Evolutionary conservation across 257 asterid genomes (phyloP), one percentile per base, ranked within the genome.

Genomic region (Salvia miltiorrhiza): DNA sequence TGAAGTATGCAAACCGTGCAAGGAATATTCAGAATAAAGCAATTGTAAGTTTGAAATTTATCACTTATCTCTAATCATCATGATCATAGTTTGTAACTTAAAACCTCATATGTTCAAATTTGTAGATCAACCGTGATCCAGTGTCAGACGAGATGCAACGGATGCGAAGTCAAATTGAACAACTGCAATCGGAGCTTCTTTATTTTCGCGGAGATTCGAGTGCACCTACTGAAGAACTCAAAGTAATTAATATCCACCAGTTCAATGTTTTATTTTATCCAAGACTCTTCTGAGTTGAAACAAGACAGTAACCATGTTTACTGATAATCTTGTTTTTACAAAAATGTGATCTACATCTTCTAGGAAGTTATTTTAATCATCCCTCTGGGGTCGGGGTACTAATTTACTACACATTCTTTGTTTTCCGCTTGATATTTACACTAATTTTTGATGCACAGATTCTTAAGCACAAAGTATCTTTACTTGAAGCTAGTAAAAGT

Each of bases 11-110:
- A 67, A 92, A 92, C 63, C 96, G 98, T 65, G 90, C 98, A 39
- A 89, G 97, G 24, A 92, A 92, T 78, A 92, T 92, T 81, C 98
- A 92, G 57, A 92, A 92, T 66, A 92, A 88, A 84, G 98, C 98
- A 73, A 81, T 92, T 69, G 98, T 92, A 85, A 78, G 98, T 66
- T 69, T 43, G 28, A 20, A 52, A 14, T 37, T 28, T 54, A 53
- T 13, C 58, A 70, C 35, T 37, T 30, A 13, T 74, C 13, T 67
- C 11, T 60, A 41, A 17, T 69, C 43, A 47, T 49, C 35, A 19
- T n/a, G n/a, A n/a, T 48, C 9, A 8, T 52, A 19, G 32, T 30
- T 28, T 73, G 53, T 63, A 19, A 26, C 19, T 64, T 17, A 43
- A n/a, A 66, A 7, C 3, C 45, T 19, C 32, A 77, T 41, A 30